Conservation (phyloP, 805 yeast species). For the Candida dendrica region DNA sequence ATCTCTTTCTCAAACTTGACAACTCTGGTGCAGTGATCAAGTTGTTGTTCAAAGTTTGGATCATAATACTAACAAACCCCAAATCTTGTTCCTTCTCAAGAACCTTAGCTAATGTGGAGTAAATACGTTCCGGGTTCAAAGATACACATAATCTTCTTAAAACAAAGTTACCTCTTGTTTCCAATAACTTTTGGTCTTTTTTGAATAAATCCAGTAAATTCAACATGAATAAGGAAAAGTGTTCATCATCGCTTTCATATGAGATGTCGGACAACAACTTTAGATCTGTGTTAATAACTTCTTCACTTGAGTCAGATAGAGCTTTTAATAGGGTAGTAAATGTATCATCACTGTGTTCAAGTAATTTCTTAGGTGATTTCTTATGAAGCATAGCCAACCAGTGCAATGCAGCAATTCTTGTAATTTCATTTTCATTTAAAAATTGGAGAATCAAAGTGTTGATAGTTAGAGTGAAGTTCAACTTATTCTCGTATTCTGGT, state of each 20-base stretch:
- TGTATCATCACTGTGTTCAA: constrained; percentile 53
- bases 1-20: constrained; percentile 55
- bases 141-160: constrained; percentile 77
- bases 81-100: constrained; percentile 53
- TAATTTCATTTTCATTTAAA: constrained; percentile 67
- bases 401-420: constrained; percentile 77
- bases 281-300: constrained; percentile 67
- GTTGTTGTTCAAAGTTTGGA: constrained; percentile 82
- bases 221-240: constrained; percentile 67
- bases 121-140: constrained; percentile 76
- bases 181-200: constrained; percentile 58
- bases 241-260: constrained; percentile 61
- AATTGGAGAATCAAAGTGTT: constrained; percentile 69
- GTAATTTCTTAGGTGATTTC: constrained; percentile 52
- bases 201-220: constrained; percentile 66
- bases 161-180: constrained; percentile 74
- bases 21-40: constrained; percentile 83
- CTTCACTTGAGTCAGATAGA: constrained; percentile 61
- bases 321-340: constrained; percentile 75
- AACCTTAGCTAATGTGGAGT: constrained; percentile 71
- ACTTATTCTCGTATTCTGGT: constrained; percentile 20
- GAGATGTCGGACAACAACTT: constrained; percentile 70
- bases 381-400: constrained; percentile 83
- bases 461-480: constrained; percentile 55
- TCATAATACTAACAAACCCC: constrained; percentile 70